phyloP scores from a whole-genome alignment of 2,329 filamentous ascomycete species.

The Ophiostoma sp. region DNA sequence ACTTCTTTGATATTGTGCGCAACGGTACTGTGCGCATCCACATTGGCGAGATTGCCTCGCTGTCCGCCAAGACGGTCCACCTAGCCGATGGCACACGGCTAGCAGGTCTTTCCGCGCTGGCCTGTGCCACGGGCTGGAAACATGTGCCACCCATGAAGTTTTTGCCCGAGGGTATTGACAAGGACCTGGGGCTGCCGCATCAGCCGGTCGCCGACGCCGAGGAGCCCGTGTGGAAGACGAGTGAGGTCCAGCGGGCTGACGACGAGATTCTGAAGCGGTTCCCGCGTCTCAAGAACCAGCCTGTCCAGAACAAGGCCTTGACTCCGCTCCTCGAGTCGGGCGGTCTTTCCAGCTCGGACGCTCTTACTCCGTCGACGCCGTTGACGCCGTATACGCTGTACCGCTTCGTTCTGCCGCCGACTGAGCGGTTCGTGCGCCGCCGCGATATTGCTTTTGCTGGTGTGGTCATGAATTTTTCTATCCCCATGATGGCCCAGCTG shows the following conservation, averaged over 20 bases:
- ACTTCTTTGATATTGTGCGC: slow-evolving; percentile 58
- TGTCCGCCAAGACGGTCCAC: slow-evolving; percentile 49
- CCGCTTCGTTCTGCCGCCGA: slow-evolving; percentile 49
- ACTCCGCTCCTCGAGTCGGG: slow-evolving; percentile 45
- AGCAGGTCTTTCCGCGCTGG: slow-evolving; percentile 48
- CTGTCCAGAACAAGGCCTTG: slow-evolving; percentile 49
- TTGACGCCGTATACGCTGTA: slow-evolving; percentile 47
- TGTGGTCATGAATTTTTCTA: slow-evolving; percentile 46
- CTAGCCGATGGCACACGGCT: slow-evolving; percentile 52
- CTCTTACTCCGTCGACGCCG: slow-evolving; percentile 32
- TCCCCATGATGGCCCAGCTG: slow-evolving; percentile 44
- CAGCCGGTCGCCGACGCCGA: slow-evolving; percentile 31
- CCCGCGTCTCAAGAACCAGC: slow-evolving; percentile 54
- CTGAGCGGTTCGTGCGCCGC: slow-evolving; percentile 39
- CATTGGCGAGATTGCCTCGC: slow-evolving; percentile 50
- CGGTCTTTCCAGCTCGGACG: slow-evolving; percentile 39
- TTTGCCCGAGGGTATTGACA: slow-evolving; percentile 48
- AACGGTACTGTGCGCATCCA: slow-evolving; percentile 54
- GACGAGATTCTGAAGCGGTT: slow-evolving; percentile 54
- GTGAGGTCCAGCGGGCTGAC: slow-evolving; percentile 49
- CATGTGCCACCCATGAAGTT: slow-evolving; percentile 55
- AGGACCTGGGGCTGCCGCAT: slow-evolving; percentile 53
- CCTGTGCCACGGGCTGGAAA: slow-evolving; percentile 62
- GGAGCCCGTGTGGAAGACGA: slow-evolving; percentile 39
- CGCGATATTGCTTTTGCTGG: slow-evolving; percentile 51